These are phyloP conservation scores for Adiantum capillusveneris DNA, from an alignment of 75 land plant genomes.

Conservation along the genomic window DNA sequence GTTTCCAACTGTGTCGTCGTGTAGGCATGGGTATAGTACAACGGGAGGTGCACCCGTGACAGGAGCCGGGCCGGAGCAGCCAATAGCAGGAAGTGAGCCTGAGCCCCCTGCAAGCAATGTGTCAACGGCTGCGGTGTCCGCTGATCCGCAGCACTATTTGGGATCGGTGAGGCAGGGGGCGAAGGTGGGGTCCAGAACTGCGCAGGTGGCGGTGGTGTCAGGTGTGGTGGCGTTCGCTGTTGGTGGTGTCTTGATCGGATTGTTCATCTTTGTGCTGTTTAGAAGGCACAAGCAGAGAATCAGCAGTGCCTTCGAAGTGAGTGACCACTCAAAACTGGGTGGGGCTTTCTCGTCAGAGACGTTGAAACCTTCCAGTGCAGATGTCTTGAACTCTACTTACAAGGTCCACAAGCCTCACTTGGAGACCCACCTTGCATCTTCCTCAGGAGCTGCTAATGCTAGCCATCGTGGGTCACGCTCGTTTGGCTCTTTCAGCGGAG, in stretches of 20 bases:
- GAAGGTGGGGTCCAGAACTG: conserved; percentile 1
- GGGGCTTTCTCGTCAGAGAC: not conserved
- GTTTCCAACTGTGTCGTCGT: conserved; percentile 29
- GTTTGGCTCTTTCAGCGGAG: conserved; percentile 4
- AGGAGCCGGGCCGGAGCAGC: not conserved
- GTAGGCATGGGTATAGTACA: conserved; percentile 7
- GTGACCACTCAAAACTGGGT: conserved; percentile 30
- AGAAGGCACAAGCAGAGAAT: conserved; percentile 67
- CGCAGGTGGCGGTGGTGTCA: conserved; percentile 17
- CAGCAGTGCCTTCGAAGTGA: conserved; percentile 28
- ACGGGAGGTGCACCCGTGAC: not conserved
- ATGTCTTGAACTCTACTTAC: not conserved
- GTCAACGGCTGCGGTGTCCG: not conserved
- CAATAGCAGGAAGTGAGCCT: not conserved
- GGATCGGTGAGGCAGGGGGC: not conserved
- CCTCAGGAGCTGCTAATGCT: not conserved
- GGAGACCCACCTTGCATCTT: not conserved
- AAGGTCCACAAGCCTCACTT: not conserved
- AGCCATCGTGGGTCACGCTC: not conserved
- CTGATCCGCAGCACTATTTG: not conserved
- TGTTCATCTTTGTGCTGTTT: conserved; percentile 41
- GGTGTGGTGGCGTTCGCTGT: conserved; percentile 25
- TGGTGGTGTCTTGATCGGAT: conserved; percentile 19
- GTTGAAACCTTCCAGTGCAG: not conserved
- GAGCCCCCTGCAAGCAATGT: not conserved